Evolutionary conservation across 805 yeast species (phyloP).

Genomic region (Candida tallmaniae): DNA sequence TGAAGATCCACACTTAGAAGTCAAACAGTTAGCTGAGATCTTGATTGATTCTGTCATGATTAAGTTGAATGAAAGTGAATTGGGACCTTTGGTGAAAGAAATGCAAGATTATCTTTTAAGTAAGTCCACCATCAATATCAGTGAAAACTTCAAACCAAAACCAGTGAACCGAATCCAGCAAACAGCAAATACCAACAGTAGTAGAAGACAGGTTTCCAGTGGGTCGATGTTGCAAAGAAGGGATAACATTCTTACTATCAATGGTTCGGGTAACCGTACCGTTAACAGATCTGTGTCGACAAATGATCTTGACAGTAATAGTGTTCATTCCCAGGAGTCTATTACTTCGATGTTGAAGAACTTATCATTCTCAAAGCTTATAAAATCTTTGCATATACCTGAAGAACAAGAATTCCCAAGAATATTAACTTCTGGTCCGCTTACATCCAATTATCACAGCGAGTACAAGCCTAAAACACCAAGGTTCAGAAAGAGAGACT

Average conservation of each 20-base stretch:
- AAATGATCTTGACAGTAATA: slow-evolving; percentile 15
- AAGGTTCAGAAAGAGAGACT: slow-evolving; percentile 39
- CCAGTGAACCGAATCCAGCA: slow-evolving; percentile 25
- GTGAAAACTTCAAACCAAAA: slow-evolving; percentile 37
- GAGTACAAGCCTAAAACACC: slow-evolving; percentile 57
- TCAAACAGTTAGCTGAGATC: slow-evolving; percentile 64
- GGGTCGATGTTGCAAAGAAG: slow-evolving; percentile 15
- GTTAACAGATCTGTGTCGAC: slow-evolving; percentile 27
- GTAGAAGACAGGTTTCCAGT: slow-evolving; percentile 21
- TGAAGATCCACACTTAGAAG: slow-evolving; percentile 85
- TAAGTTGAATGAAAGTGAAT: slow-evolving; percentile 58
- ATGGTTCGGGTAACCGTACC: slow-evolving; percentile 20
- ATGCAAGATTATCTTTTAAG: slow-evolving; percentile 62
- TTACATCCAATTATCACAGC: slow-evolving; percentile 31
- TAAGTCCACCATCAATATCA: slow-evolving; percentile 38
- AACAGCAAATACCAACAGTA: slow-evolving; percentile 17
- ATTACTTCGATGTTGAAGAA: slow-evolving; percentile 30
- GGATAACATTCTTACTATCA: slow-evolving; percentile 23
- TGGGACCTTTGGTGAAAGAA: slow-evolving; percentile 59
- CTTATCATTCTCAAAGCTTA: slow-evolving; percentile 30
- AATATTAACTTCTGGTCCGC: slow-evolving; percentile 33
- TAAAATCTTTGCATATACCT: slow-evolving; percentile 34
- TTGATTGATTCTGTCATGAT: slow-evolving; percentile 70
- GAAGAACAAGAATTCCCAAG: slow-evolving; percentile 39
- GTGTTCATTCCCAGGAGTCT: slow-evolving; percentile 23